Base-by-base conservation (phyloP, 2,329 filamentous ascomycete genomes). In the Fusarium sp. region DNA sequence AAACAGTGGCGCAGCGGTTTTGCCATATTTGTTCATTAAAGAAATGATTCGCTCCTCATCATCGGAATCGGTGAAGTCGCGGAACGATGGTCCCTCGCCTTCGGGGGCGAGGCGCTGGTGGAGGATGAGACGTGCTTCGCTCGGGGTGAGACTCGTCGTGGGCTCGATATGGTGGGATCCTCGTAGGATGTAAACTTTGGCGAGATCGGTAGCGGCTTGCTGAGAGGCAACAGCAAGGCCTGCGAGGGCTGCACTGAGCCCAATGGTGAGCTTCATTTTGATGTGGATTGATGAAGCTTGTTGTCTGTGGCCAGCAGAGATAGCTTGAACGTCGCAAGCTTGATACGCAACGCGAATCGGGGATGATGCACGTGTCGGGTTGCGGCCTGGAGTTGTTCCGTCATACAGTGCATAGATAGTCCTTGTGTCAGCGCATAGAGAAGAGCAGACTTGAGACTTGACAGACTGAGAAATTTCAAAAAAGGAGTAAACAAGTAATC, bases 21-120 rank as follows among this genome's bases (percentile, higher is more conserved):
- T 87, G 65, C 88, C 89, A 76, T 88, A 91, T 50, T 80, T 80
- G 73, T 88, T 87, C 73, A 93, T 81, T 69, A 87, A 80, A 49
- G 82, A 80, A 38, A 92, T 78, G 10, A 86, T 84, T 41, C 86
- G 83, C 59, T 84, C 80, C 26, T 72, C 52, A 45, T 81, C 76
- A 62, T 81, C 68, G 34, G 76, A 77, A 30, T 79, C 76, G 37
- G 80, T 83, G 52, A 83, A 80, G 71, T 82, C 84, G 75, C 79
- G 82, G 72, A 81, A 80, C 69, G 81, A 82, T 69, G 83, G 82
- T 66, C 82, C 84, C 73, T 82, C 82, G 72, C 82, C 80, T 34
- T 80, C 77, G 57, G 81, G 79, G 18, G 82, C 82, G 60, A 88
- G 78, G 52, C 88, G 85, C 75, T 88, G 87, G 13, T 88, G 83